Percentiles rank a stretch among this genome's conserved stretches.
Conservation (phyloP, 1,284 basidiomycete genomes). For the Schizophyllum amplum region DNA sequence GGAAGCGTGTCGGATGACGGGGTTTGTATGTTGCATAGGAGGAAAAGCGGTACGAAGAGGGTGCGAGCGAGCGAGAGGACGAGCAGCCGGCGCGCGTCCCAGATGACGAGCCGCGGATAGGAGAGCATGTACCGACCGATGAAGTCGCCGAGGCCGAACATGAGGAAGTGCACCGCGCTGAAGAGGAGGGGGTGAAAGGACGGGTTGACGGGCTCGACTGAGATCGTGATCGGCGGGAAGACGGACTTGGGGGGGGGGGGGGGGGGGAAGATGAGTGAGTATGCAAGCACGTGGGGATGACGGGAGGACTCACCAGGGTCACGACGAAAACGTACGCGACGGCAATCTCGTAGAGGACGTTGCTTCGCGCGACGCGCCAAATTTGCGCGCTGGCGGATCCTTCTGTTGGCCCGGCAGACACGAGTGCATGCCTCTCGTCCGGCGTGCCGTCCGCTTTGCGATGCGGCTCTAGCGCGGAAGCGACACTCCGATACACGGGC, state of each 20-base stretch:
- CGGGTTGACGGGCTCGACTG: conserved; percentile 58
- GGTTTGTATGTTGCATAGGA: conserved; percentile 73
- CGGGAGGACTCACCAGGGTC: conserved; percentile 58
- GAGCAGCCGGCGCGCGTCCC: conserved; percentile 56
- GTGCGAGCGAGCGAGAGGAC: conserved; percentile 61
- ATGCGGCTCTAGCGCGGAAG: conserved; percentile 30
- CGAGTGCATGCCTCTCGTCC: conserved; percentile 28
- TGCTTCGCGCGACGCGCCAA: conserved; percentile 51
- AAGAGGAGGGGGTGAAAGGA: conserved; percentile 57
- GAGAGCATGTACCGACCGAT: conserved; percentile 68
- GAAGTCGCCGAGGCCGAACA: conserved; percentile 76
- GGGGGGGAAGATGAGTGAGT: not conserved
- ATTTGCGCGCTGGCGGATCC: conserved; percentile 31
- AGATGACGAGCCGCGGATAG: conserved; percentile 55
- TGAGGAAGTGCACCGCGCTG: conserved; percentile 62
- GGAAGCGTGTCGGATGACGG: conserved; percentile 21
- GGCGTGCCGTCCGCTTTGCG: conserved; percentile 15
- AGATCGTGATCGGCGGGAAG: conserved; percentile 79
- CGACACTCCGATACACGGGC: conserved; percentile 48
- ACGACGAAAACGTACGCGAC: conserved; percentile 71
- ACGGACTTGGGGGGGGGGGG: conserved; percentile 48
- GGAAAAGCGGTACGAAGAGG: conserved; percentile 76
- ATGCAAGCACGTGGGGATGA: not conserved
- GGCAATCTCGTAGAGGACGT: conserved; percentile 63
- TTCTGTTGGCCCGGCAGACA: conserved; percentile 21